Evolutionary conservation across 257 asterid species (phyloP).

Genomic region (Solanum virginianum): DNA sequence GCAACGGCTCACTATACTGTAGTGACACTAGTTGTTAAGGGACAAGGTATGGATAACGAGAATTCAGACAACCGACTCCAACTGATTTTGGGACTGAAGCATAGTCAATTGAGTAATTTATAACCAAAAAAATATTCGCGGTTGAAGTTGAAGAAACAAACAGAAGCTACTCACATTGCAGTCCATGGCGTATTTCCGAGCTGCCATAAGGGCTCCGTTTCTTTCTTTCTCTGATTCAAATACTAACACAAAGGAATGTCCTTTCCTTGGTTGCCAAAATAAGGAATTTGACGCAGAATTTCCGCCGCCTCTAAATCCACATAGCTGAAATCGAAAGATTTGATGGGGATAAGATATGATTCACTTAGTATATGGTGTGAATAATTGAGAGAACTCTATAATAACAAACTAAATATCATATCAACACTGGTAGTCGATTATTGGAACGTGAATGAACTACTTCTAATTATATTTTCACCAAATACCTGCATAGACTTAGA

Average conservation of each 20-base stretch:
- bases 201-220: constrained; percentile 65
- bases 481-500: constrained; percentile 83
- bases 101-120: not conserved
- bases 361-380: not conserved
- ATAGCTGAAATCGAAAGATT: constrained; percentile 31
- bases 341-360: not conserved
- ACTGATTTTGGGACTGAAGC: not conserved
- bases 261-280: constrained; percentile 88
- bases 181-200: constrained; percentile 75
- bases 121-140: not conserved
- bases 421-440: not conserved
- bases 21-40: not conserved
- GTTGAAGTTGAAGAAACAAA: not conserved
- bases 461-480: not conserved
- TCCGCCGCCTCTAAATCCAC: constrained; percentile 98
- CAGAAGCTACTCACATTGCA: constrained; percentile 61
- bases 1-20: not conserved
- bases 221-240: constrained; percentile 79
- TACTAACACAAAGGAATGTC: constrained; percentile 77
- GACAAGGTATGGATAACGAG: not conserved
- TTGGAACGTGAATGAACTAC: not conserved
- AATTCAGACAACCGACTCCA: not conserved
- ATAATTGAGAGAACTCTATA: not conserved
- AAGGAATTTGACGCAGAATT: constrained; percentile 87
- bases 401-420: not conserved